Evolutionary conservation across 2,329 filamentous ascomycete genomes (phyloP), one percentile per base, ranked within the genome.

Genomic region (Alternaria brassicicola): DNA sequence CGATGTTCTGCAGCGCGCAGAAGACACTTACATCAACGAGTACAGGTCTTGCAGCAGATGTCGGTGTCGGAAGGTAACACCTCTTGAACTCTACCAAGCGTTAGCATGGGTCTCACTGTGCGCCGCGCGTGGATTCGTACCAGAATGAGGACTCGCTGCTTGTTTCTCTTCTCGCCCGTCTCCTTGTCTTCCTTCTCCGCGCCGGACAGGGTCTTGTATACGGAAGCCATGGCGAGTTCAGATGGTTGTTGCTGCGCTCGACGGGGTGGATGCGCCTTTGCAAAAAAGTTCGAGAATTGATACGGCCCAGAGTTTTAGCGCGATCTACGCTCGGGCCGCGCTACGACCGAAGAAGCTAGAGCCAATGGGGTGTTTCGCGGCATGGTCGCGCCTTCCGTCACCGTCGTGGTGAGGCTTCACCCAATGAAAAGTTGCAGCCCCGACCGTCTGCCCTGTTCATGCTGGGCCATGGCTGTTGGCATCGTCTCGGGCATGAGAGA

Each of bases 61-160:
- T 41, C 95, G 90, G 78, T 97, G 95, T 78, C 94, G 96, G 59
- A 91, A 93, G 31, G 94, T 97, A 52, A 98, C 92, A 64, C 95
- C 95, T 81, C 95, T 85, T 23, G 93, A 97, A 25, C 92, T 95
- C 73, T 75, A 49, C 23, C 3, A 6, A 2, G 21, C 4, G 43
- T 75, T 59, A 75, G 70, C 57, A 66, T 35, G 33, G 35, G 43
- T 25, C 23, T 52, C 21, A 6, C 15, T 36, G 55, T 54, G 33
- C 41, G 43, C 43, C 48, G 39, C 26, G 36, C 21, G 30, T 21
- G 48, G 23, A 57, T 35, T 52, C 28, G 43, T 65, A 75, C 74
- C 69, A 99, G 84, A 72, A 98, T 93, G 64, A 99, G 83, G 51
- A 98, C 91, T 71, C 93, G 80, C 68, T 84, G 82, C 59, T 78